These are phyloP conservation scores for Lodderomyces theae DNA, from an alignment of 1,139 yeast species.

Conservation along the genomic window DNA sequence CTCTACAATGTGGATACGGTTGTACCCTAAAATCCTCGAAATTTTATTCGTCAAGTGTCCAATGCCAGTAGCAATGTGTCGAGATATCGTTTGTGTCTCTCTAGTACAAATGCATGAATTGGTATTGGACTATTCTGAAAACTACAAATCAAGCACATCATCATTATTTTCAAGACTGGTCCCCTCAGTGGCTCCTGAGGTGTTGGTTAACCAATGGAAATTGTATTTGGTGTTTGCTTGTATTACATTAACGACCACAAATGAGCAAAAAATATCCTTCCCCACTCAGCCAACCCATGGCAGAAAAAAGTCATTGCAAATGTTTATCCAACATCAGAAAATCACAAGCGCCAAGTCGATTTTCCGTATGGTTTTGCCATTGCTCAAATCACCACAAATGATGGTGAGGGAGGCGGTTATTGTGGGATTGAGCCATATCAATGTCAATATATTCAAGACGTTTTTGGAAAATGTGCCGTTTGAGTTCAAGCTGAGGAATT, in stretches of 20 bases:
- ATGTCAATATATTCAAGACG: slow-evolving; percentile 82
- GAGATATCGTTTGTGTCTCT: slow-evolving; percentile 88
- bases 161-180: slow-evolving; percentile 35
- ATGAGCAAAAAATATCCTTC: slow-evolving; percentile 72
- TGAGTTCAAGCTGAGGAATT: slow-evolving; percentile 50
- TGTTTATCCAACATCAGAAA: slow-evolving; percentile 83
- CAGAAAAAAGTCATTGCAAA: slow-evolving; percentile 70
- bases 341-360: slow-evolving; percentile 91
- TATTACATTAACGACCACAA: slow-evolving; percentile 84
- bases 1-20: slow-evolving; percentile 90
- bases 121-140: slow-evolving; percentile 61
- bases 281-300: slow-evolving; percentile 60
- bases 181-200: slow-evolving; percentile 56
- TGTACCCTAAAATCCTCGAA: slow-evolving; percentile 73
- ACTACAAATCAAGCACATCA: slow-evolving; percentile 40
- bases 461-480: slow-evolving; percentile 76
- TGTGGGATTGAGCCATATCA: slow-evolving; percentile 82
- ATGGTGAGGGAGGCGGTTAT: slow-evolving; percentile 83
- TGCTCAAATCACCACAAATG: slow-evolving; percentile 68
- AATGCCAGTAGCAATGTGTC: slow-evolving; percentile 87
- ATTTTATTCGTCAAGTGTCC: slow-evolving; percentile 82
- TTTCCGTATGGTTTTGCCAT: slow-evolving; percentile 82
- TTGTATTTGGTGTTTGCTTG: slow-evolving; percentile 88
- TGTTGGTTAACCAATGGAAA: slow-evolving; percentile 83
- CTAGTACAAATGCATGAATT: slow-evolving; percentile 87